These are phyloP conservation scores for Xylaria grammica DNA, from an alignment of 495 filamentous ascomycete genomes.

Conservation along the genomic window DNA sequence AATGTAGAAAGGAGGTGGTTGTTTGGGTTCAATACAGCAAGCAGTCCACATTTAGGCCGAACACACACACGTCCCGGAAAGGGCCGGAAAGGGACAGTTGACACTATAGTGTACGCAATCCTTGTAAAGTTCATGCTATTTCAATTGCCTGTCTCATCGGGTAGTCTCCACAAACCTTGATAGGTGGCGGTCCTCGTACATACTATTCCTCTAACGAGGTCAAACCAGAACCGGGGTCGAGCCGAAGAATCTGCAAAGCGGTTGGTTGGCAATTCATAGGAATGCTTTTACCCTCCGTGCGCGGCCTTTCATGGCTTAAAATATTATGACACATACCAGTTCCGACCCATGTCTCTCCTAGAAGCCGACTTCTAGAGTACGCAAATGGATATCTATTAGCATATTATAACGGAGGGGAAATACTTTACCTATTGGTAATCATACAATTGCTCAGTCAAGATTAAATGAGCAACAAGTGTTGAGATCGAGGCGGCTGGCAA, in stretches of 20 bases:
- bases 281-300: neutral
- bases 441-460: conserved; percentile 9
- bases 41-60: neutral
- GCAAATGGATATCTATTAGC: conserved; percentile 18
- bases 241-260: neutral
- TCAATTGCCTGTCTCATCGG: neutral
- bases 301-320: neutral
- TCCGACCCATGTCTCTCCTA: neutral
- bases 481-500: neutral
- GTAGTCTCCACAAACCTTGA: conserved; percentile 7
- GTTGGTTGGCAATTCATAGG: neutral
- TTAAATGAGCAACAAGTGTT: conserved; percentile 1
- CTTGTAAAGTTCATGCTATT: neutral
- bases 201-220: neutral
- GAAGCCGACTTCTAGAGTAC: neutral
- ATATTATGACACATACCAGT: neutral
- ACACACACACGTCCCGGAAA: too few species aligned
- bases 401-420: conserved; percentile 7
- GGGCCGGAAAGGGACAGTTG: too few species aligned
- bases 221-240: neutral
- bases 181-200: neutral
- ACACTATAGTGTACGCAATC: too few species aligned
- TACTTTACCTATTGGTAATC: conserved; percentile 21
- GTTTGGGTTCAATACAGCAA: neutral
- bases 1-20: neutral